phyloP scores from a whole-genome alignment of 2,329 filamentous ascomycete genomes.

The Diaporthe eres region DNA sequence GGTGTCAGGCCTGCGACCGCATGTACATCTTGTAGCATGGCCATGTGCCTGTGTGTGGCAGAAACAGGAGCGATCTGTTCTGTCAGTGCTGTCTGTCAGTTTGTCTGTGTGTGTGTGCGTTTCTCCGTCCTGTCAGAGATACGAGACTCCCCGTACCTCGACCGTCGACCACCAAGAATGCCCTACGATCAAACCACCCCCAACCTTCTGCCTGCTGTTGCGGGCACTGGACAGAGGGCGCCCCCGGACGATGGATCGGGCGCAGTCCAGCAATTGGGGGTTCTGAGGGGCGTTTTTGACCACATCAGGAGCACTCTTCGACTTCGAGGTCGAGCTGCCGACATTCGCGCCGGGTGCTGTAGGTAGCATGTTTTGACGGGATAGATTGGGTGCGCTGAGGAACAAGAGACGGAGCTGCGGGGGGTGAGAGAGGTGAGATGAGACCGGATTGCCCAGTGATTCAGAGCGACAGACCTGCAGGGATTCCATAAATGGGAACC shows the following conservation, averaged over 20 bases:
- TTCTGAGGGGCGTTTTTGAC: constrained; percentile 14
- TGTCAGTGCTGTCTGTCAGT: constrained; percentile 5
- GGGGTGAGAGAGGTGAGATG: constrained; percentile 36
- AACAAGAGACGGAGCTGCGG: constrained; percentile 33
- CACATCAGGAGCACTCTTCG: background rate
- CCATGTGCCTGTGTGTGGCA: constrained; percentile 25
- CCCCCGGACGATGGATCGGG: constrained; percentile 28
- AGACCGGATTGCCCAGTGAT: constrained; percentile 40
- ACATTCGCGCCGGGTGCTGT: constrained; percentile 45
- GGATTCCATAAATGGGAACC: constrained; percentile 33
- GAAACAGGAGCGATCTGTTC: constrained; percentile 13
- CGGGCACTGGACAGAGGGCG: constrained; percentile 21
- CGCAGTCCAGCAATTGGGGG: constrained; percentile 33
- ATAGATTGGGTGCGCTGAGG: constrained; percentile 45
- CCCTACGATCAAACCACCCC: constrained; percentile 39
- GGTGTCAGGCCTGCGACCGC: constrained; percentile 23
- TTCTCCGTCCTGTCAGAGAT: constrained; percentile 20
- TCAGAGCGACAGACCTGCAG: constrained; percentile 39
- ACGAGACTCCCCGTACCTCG: constrained; percentile 29
- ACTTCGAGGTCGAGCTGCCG: background rate
- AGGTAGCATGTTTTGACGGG: constrained; percentile 46
- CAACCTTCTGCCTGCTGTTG: constrained; percentile 37
- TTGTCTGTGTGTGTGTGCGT: background rate
- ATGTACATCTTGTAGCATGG: constrained; percentile 34
- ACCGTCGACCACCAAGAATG: constrained; percentile 19